Base-by-base conservation (phyloP, 441 rosid species). In the Gossypium gossypioides region DNA sequence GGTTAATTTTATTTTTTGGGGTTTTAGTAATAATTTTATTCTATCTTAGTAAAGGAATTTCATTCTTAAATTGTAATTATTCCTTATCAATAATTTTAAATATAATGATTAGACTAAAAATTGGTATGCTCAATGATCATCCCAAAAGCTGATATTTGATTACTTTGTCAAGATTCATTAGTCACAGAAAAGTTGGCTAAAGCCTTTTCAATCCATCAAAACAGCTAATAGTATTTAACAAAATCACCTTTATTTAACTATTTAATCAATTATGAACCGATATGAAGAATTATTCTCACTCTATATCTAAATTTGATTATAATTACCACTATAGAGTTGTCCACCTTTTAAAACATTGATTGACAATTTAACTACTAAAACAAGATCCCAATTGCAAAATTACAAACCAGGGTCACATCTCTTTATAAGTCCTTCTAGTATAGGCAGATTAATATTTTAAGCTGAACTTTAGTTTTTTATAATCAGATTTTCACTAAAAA, bases 311-410 rank as follows among this genome's bases (percentile, higher is more conserved):
- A 1, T 59, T 59, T 25, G 6, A 22, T 59, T 56, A 59, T 56
- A 25, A 12, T 27, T 27, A 27, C 6, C n/a, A 59, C 42, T 10
- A 4, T 27, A 4, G 6, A 0, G 0, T 8, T 16, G 25, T n/a
- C 58, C 5, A 24, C 29, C 50, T 29, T 62, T 6, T 22, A 62
- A 27, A 27, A 21, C 69, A 63, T 64, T 60, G 59, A 34, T 60
- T 72, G 61, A 72, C 50, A 44, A 73, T 55, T 73, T 64, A 56
- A 73, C 57, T 42, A 37, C 52, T 10, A 10, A 19, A 61, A 32
- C 22, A 10, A 63, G 29, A 40, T 3, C 27, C 27, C 29, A 10
- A 21, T 65, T 4, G 10, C 34, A 29, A 44, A 46, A 66, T 66
- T 44, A 66, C 70, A 44, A 66, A 12, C 13, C 27, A 10, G 34